These are phyloP conservation scores for Xanthoparmelia taractica DNA, from an alignment of 495 filamentous ascomycete genomes.

Conservation along the genomic window DNA sequence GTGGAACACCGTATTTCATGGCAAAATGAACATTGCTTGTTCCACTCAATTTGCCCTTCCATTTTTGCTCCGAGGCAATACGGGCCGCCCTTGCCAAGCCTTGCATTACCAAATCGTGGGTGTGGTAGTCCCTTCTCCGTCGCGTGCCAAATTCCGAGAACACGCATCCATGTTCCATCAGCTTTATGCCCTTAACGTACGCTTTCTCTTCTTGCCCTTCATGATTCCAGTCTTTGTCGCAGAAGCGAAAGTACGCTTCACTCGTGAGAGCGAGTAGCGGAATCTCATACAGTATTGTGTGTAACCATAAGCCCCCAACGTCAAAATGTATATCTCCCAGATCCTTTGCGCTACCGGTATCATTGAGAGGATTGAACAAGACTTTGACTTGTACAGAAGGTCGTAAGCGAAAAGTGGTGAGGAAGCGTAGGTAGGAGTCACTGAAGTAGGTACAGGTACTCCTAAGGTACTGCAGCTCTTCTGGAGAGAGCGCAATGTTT, in stretches of 20 bases:
- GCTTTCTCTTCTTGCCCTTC: constrained; percentile 78
- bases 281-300: constrained; percentile 97
- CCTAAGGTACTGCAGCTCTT: constrained; percentile 73
- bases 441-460: constrained; percentile 75
- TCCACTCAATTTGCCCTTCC: constrained; percentile 65
- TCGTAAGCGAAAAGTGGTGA: constrained; percentile 69
- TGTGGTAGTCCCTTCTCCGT: constrained; percentile 80
- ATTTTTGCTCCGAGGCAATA: constrained; percentile 53
- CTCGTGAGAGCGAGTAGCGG: constrained; percentile 84
- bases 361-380: constrained; percentile 56
- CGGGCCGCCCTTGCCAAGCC: constrained; percentile 68
- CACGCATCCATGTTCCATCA: constrained; percentile 74
- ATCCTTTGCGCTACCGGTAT: constrained; percentile 60
- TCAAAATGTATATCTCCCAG: constrained; percentile 65
- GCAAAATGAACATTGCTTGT: constrained; percentile 97
- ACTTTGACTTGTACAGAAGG: constrained; percentile 72
- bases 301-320: constrained; percentile 77
- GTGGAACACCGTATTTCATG: constrained; percentile 74
- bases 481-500: constrained; percentile 63
- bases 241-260: constrained; percentile 95
- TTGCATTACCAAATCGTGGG: constrained; percentile 86
- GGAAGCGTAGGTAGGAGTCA: constrained; percentile 66
- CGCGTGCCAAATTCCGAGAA: constrained; percentile 93
- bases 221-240: constrained; percentile 82
- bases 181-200: constrained; percentile 60